Base-by-base conservation (phyloP, 441 rosid species). In the Corymbia calophylla region DNA sequence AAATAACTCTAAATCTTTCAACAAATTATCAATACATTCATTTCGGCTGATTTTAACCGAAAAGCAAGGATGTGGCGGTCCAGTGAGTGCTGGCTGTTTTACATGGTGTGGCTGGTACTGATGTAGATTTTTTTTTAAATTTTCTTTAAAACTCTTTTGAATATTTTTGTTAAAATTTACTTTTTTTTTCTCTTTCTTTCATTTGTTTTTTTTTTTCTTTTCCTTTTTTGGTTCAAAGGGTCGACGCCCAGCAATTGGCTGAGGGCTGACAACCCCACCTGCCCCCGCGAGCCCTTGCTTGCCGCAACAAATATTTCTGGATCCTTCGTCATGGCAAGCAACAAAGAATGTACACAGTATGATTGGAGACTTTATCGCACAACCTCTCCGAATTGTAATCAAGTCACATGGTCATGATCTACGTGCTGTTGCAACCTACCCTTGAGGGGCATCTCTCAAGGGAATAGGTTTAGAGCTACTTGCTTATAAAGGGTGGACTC, bases 351-450 rank as follows among this genome's bases (percentile, higher is more conserved):
- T 56, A 56, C 60, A 25, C 2, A 56, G 60, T 56, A 56, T 56
- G 60, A 21, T 56, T 8, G 60, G 60, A 56, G 60, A 56, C 27
- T 56, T 56, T 56, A 21, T 56, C 9, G 60, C 27, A 56, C 60
- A 56, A 0, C 60, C 27, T 56, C 60, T 56, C 23, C 4, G 60
- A 56, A 56, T 23, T 56, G 29, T 56, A 23, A 56, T 56, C 62
- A 56, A 23, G 29, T 56, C 62, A 3, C 62, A 0, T 27, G 62
- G 23, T 5, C 5, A 0, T 2, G 62, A 1, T 12, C 62, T 56
- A 23, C 12, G 31, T 27, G 16, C 66, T 0, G 11, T 8, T 4
- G 0, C 11, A 55, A 19, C 25, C 25, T 55, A 18, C 60, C 2
- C 1, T 2, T 0, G 2, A 55, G 27, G 1, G 27, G 44, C 44